Evolutionary conservation across 2,329 filamentous ascomycete genomes (phyloP).

Genomic region (Alternaria ventricosa): DNA sequence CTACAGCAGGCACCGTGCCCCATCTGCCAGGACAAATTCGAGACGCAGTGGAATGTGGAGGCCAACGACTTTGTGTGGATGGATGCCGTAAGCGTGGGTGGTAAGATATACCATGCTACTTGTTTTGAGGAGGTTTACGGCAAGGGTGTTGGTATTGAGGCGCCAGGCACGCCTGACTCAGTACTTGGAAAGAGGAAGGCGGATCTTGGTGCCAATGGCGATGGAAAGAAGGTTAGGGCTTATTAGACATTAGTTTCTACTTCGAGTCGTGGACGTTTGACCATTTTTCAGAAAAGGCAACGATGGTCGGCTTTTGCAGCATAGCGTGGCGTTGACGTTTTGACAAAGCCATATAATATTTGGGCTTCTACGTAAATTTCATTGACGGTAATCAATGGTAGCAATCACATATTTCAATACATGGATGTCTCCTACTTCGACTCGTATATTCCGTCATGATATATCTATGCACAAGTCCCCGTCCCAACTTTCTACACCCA

Average conservation of each 20-base stretch:
- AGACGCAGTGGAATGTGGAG: conserved; percentile 89
- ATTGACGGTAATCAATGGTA: background rate
- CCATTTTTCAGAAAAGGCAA: background rate
- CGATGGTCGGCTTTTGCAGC: conserved; percentile 6
- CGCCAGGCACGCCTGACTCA: conserved; percentile 45
- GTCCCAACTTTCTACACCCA: conserved; percentile 54
- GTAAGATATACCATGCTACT: conserved; percentile 84
- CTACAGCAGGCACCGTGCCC: conserved; percentile 81
- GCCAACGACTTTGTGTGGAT: conserved; percentile 97
- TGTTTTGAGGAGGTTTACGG: conserved; percentile 74
- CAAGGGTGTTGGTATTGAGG: conserved; percentile 39
- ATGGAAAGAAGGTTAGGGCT: conserved; percentile 43
- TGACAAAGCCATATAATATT: background rate
- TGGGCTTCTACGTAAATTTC: background rate
- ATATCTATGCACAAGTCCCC: background rate
- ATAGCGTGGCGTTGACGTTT: conserved; percentile 19
- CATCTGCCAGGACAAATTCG: conserved; percentile 95
- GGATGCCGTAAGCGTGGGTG: conserved; percentile 80
- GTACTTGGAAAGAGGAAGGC: conserved; percentile 48
- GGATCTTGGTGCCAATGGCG: conserved; percentile 30
- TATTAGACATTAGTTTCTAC: conserved; percentile 1
- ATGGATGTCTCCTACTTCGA: background rate
- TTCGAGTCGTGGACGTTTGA: background rate
- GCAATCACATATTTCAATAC: background rate
- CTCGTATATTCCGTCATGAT: background rate